Conservation (phyloP, 306 rosid genomes). For the Cucurbita pepo region DNA sequence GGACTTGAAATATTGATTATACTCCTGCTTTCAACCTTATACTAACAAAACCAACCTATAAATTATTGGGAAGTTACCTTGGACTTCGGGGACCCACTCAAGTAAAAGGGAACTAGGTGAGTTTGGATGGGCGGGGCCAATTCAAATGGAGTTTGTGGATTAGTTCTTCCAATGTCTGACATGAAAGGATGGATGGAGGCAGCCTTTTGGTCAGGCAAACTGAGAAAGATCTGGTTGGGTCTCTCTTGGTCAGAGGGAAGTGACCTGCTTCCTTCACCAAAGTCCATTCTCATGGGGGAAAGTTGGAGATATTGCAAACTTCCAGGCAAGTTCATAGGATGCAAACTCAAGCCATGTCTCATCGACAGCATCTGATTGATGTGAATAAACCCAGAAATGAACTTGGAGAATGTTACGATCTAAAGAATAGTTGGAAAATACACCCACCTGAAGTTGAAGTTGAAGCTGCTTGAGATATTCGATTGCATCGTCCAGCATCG, state of each 20-base stretch:
- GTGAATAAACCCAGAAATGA: not conserved
- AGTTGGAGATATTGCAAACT: conserved; percentile 33
- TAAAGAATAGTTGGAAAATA: not conserved
- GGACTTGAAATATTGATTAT: not conserved
- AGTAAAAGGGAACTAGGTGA: conserved; percentile 34
- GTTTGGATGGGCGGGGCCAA: conserved; percentile 29
- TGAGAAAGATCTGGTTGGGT: conserved; percentile 25
- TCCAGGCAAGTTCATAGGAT: conserved; percentile 58
- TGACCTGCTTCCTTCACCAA: conserved; percentile 37
- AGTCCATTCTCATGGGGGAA: conserved; percentile 35
- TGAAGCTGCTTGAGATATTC: conserved; percentile 98
- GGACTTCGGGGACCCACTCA: conserved; percentile 26
- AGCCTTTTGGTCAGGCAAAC: conserved; percentile 25
- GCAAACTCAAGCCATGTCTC: conserved; percentile 77
- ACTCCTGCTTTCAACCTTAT: not conserved
- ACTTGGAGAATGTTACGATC: not conserved
- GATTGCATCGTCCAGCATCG: conserved; percentile 95
- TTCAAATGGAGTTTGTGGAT: conserved; percentile 29
- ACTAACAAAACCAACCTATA: not conserved
- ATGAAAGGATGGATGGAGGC: conserved; percentile 22
- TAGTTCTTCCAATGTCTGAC: conserved; percentile 28
- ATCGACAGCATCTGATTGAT: conserved; percentile 65
- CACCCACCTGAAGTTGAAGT: conserved; percentile 80
- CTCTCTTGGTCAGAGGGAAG: conserved; percentile 39
- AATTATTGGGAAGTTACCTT: conserved; percentile 24